Evolutionary conservation across 2,329 filamentous ascomycete genomes (phyloP), one percentile per base, ranked within the genome.

Genomic region (Graphilbum fragrans): DNA sequence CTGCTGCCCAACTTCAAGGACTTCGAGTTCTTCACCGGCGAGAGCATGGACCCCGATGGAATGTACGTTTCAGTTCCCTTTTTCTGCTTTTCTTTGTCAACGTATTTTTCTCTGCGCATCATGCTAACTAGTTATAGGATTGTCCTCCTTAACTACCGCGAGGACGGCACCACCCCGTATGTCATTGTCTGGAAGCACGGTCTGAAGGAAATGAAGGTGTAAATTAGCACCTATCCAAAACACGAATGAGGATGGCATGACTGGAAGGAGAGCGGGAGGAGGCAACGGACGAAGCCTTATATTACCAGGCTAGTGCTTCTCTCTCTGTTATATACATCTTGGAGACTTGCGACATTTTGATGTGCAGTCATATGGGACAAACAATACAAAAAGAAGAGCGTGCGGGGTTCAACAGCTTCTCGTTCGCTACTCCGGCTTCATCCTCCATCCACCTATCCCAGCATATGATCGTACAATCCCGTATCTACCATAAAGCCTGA

Each of bases 141-240:
- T 55, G 72, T 88, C 51, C 84, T 95, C 53, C 82, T 95, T 61
- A 93, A 95, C 77, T 98, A 94, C 78, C 90, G 92, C 56, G 88
- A 94, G 64, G 92, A 96, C 56, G 92, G 92, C 63, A 64, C 82
- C 53, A 96, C 90, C 42, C 92, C 92, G 46, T 98, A 75, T 61
- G 72, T 94, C 56, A 83, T 78, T 52, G 69, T 93, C 70, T 96
- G 88, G 90, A 95, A 96, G 79, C 83, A 95, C 69, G 92, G 90
- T 59, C 67, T 96, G 50, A 71, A 69, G 54, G 81, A 82, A 70
- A 79, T 78, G 73, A 96, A 98, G 85, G 87, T 96, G 54, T 98
- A 90, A 72, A 52, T 5, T 27, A 12, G 23, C 23, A 12, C 12
- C 7, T 27, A 7, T 27, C n/a, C n/a, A n/a, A n/a, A n/a, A n/a